Base-by-base conservation (phyloP, 1,284 basidiomycete genomes). In the Rhodotorula sp. region DNA sequence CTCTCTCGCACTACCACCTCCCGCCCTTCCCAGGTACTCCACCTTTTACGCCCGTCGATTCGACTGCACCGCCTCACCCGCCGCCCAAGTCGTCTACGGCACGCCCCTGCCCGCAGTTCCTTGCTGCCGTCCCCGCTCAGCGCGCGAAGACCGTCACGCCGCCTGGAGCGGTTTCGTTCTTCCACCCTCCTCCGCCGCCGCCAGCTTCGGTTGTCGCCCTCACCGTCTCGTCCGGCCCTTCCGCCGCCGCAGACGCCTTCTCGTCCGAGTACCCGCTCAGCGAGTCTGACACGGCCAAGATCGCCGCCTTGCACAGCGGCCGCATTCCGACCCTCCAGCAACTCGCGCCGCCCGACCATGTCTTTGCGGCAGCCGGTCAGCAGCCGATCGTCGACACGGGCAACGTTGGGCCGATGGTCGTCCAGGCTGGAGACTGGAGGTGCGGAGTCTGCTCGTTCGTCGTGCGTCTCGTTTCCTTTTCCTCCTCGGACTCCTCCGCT, bases 351-450 rank as follows among this genome's bases (percentile, higher is more conserved):
- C 59, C 67, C 3, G 67, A 66, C n/a, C 49, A 61, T 11, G 44
- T 34, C 15, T 22, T 49, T 7, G 22, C 58, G 11, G 53, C 57
- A 9, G 58, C 44, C 6, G 29, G 24, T 3, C 60, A 67, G 52
- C 52, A 39, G 17, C 72, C 72, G 5, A 71, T 74, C 34, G 60
- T 74, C 70, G 71, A 74, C 59, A 80, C 79, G 3, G 79, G 79
- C 22, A 79, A 79, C 49, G 67, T 70, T 15, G 79, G 79, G 1
- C 77, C 78, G 22, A 80, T 80, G 79, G 74, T 78, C 48, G 74
- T 78, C 2, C 79, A 80, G 60, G 70, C 75, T 0, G 79, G 79
- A 0, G 79, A 80, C 60, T 80, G 79, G 79, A 73, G 76, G 53
- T 80, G 79, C 66, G 71, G 78, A 53, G 69, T 62, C 15, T 80